phyloP scores from a whole-genome alignment of 768 basidiomycete species.

The Amanita rubescens region DNA sequence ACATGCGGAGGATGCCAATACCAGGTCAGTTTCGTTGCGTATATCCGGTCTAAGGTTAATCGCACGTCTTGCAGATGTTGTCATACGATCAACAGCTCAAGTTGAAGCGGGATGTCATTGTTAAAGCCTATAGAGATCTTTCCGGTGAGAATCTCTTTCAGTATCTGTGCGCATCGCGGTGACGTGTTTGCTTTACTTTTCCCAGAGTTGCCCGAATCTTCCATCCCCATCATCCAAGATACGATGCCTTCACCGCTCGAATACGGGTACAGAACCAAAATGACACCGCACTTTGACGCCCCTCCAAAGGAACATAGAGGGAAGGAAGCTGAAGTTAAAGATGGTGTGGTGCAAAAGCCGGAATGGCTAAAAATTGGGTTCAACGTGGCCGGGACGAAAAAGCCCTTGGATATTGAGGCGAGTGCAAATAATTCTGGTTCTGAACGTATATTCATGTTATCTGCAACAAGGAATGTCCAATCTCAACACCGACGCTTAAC shows the following conservation, averaged over 20 bases:
- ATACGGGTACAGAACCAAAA: conserved; percentile 92
- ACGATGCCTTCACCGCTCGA: conserved; percentile 87
- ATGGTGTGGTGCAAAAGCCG: conserved; percentile 29
- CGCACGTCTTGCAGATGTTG: conserved; percentile 54
- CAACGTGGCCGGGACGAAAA: conserved; percentile 66
- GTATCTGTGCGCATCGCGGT: not conserved
- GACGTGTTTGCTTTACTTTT: conserved; percentile 1
- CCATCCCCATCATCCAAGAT: conserved; percentile 57
- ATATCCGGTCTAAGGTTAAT: not conserved
- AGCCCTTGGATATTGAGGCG: conserved; percentile 86
- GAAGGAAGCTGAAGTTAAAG: conserved; percentile 12
- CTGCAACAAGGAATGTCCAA: conserved; percentile 74
- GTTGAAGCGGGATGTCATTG: conserved; percentile 79
- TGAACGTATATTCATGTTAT: not conserved
- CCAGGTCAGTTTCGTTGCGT: conserved; percentile 43
- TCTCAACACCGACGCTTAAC: conserved; percentile 79
- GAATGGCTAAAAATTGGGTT: conserved; percentile 86
- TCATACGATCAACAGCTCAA: conserved; percentile 82
- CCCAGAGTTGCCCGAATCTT: conserved; percentile 45
- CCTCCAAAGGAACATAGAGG: conserved; percentile 41
- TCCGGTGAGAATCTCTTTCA: conserved; percentile 37
- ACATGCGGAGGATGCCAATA: conserved; percentile 92
- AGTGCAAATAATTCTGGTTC: conserved; percentile 20
- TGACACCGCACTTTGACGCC: conserved; percentile 93
- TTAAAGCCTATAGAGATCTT: conserved; percentile 77